These are phyloP conservation scores for Discostella stelligera DNA, from an alignment of 352 stramenopile species.

Conservation along the genomic window DNA sequence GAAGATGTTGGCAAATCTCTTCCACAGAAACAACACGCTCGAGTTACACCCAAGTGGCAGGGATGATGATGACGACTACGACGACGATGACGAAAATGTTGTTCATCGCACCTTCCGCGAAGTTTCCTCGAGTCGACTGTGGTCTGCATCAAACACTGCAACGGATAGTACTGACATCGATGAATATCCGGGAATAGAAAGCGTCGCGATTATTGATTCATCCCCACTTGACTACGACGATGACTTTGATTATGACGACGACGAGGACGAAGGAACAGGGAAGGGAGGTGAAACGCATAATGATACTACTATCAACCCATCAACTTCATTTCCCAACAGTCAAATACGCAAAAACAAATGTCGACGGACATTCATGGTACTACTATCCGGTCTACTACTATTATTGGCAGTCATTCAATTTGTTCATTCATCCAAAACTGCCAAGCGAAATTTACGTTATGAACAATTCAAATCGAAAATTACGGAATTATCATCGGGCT, in stretches of 20 bases:
- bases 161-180: background rate
- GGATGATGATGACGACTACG: background rate
- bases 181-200: background rate
- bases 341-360: background rate
- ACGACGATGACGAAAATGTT: background rate
- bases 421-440: background rate
- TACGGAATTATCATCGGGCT: background rate
- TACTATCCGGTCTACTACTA: background rate
- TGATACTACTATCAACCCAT: background rate
- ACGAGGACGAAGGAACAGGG: background rate
- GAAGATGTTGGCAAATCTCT: background rate
- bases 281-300: background rate
- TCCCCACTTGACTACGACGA: background rate
- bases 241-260: background rate
- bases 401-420: background rate
- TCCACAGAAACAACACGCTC: background rate
- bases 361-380: background rate
- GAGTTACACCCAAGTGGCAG: background rate
- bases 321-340: background rate
- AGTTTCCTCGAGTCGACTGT: background rate
- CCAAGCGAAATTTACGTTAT: background rate
- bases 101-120: background rate
- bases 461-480: background rate
- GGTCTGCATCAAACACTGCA: background rate
- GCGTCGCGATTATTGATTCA: background rate